phyloP scores from a whole-genome alignment of 768 basidiomycete species.

The Tephrocybe sp. region DNA sequence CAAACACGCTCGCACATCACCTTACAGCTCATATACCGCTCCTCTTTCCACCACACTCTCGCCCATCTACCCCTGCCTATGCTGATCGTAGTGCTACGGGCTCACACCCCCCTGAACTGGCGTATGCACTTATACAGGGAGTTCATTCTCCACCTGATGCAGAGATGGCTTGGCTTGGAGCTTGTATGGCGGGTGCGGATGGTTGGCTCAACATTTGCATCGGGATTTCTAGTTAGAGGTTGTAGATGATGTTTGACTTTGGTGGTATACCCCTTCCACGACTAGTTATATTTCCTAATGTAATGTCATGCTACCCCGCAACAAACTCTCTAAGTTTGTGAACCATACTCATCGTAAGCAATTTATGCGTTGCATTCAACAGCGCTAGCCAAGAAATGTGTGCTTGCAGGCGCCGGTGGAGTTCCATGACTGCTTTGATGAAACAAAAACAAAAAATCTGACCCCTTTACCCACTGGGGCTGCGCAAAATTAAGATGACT shows the following conservation, averaged over 20 bases:
- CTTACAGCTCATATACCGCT: conserved; percentile 75
- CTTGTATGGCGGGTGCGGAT: conserved; percentile 88
- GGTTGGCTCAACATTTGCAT: conserved; percentile 94
- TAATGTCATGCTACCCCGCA: no score
- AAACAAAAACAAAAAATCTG: no score
- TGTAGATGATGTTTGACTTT: background rate
- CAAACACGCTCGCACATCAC: conserved; percentile 67
- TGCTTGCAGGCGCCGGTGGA: no score
- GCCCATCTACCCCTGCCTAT: conserved; percentile 41
- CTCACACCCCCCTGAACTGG: conserved; percentile 47
- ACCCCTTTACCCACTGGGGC: no score
- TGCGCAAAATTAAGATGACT: no score
- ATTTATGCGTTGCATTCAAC: no score
- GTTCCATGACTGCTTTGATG: no score
- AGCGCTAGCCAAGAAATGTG: no score
- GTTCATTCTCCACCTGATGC: conserved; percentile 78
- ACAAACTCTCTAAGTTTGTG: no score
- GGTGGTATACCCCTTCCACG: conserved; percentile 6
- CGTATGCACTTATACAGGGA: conserved; percentile 83
- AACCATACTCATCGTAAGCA: no score
- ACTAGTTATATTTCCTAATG: conserved; percentile 1
- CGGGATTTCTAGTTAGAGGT: conserved; percentile 44
- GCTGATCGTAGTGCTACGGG: conserved; percentile 35
- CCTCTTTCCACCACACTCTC: conserved; percentile 61
- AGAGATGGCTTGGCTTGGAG: conserved; percentile 93